A percentile compares a stretch with the other conserved stretches of the same genome.
These are phyloP conservation scores for Colletotrichum sp. DNA, from an alignment of 2,329 filamentous ascomycete genomes.

Conservation along the genomic window DNA sequence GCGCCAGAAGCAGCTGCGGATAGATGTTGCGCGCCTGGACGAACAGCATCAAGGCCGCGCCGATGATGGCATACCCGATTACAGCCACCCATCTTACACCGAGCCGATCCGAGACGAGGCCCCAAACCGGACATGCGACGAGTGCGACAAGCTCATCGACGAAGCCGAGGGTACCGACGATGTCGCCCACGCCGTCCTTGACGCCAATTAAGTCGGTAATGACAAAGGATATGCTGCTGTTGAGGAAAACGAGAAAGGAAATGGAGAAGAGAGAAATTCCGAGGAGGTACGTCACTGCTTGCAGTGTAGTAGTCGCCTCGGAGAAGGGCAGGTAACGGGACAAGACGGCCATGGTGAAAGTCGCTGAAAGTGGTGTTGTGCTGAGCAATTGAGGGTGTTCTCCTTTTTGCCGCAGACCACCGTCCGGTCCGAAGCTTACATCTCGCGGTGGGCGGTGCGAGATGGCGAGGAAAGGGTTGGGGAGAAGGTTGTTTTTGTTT, in stretches of 20 bases:
- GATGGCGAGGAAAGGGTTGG: background rate
- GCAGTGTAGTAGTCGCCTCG: conserved; percentile 61
- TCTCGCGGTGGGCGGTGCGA: conserved; percentile 1
- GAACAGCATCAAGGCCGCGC: conserved; percentile 76
- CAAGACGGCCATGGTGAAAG: conserved; percentile 31
- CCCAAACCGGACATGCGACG: conserved; percentile 81
- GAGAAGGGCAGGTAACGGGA: conserved; percentile 62
- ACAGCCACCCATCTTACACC: conserved; percentile 77
- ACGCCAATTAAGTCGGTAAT: conserved; percentile 82
- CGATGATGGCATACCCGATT: conserved; percentile 82
- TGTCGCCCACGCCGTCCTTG: conserved; percentile 75
- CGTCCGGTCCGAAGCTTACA: conserved; percentile 9
- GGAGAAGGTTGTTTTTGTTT: background rate
- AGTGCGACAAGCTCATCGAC: conserved; percentile 84
- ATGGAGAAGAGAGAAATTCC: conserved; percentile 87
- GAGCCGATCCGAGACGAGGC: conserved; percentile 76
- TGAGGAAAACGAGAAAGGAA: conserved; percentile 88
- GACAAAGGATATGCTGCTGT: conserved; percentile 83
- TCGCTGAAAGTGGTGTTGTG: background rate
- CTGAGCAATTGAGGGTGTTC: conserved; percentile 5
- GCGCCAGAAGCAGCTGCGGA: conserved; percentile 82
- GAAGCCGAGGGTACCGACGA: conserved; percentile 85
- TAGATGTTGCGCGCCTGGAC: conserved; percentile 89
- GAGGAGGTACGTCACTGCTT: conserved; percentile 78
- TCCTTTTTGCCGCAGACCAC: conserved; percentile 13